phyloP scores from a whole-genome alignment of 2,329 filamentous ascomycete genomes.

The Cordyceps javanica region DNA sequence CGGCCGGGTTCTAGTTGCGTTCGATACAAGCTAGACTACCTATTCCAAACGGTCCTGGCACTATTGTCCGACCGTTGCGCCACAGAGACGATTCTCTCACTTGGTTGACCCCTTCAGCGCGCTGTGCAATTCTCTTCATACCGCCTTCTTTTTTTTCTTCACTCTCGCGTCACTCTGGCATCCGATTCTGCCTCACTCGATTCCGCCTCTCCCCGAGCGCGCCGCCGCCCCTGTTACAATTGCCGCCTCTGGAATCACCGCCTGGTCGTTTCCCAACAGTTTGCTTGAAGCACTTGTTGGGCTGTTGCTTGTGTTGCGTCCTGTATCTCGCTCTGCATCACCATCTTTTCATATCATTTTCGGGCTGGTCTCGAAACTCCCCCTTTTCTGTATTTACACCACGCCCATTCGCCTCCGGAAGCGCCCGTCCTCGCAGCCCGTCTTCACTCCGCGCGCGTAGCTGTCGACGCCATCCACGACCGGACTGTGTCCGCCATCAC shows the following conservation, averaged over 20 bases:
- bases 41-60: neutral
- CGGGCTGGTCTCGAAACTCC: constrained; percentile 43
- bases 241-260: constrained; percentile 30
- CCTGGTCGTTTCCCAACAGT: constrained; percentile 28
- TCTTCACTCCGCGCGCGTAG: constrained; percentile 13
- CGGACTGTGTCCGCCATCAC: constrained; percentile 13
- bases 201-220: constrained; percentile 28
- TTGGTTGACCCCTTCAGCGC: neutral
- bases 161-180: constrained; percentile 11
- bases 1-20: constrained; percentile 14
- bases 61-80: neutral
- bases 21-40: constrained; percentile 8
- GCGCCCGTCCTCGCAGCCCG: constrained; percentile 23
- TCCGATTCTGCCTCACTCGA: constrained; percentile 12
- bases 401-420: constrained; percentile 25
- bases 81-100: neutral
- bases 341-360: constrained; percentile 26
- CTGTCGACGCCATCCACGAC: constrained; percentile 13
- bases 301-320: constrained; percentile 23
- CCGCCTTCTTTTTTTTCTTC: neutral
- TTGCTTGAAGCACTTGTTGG: constrained; percentile 42
- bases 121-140: neutral
- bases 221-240: constrained; percentile 21
- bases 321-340: constrained; percentile 18
- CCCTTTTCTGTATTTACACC: constrained; percentile 20